A percentile compares a stretch with the other conserved stretches of the same genome.
phyloP scores from a whole-genome alignment of 306 rosid genomes.

The Notholithocarpus densiflorus region DNA sequence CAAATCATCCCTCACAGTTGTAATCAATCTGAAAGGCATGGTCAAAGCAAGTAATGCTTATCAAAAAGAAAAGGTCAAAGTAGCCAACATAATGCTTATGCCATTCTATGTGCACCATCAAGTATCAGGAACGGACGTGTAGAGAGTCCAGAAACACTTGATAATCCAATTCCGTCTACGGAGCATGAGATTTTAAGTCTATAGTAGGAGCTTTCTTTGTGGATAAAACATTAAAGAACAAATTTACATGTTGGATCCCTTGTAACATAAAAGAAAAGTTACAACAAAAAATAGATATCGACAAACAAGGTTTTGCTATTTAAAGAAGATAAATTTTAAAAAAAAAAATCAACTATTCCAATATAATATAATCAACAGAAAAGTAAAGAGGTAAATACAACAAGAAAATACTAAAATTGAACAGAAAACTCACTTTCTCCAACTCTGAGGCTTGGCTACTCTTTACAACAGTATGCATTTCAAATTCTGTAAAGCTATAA shows the following conservation, averaged over 20 bases:
- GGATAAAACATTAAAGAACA: too few relatives aligned
- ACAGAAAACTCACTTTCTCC: conserved; percentile 33
- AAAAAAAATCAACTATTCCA: conserved; percentile 21
- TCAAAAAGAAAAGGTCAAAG: too few relatives aligned
- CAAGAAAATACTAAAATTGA: conserved; percentile 22
- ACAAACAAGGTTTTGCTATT: conserved; percentile 8
- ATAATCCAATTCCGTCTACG: too few relatives aligned
- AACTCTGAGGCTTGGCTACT: conserved; percentile 34
- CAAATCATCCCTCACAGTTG: too few relatives aligned
- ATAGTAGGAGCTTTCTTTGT: too few relatives aligned
- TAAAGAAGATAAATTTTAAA: conserved; percentile 1
- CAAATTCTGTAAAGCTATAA: conserved; percentile 28
- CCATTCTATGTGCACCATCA: too few relatives aligned
- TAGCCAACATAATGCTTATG: too few relatives aligned
- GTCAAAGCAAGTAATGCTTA: too few relatives aligned
- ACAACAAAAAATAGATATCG: conserved; percentile 13
- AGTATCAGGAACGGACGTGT: too few relatives aligned
- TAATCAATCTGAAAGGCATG: too few relatives aligned
- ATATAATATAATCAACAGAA: conserved; percentile 27
- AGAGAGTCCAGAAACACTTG: too few relatives aligned
- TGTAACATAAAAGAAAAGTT: neutral
- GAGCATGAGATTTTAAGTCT: too few relatives aligned
- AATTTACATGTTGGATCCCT: neutral
- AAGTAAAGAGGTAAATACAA: conserved; percentile 32
- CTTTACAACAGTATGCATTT: conserved; percentile 37